Base-by-base conservation (phyloP, 2,329 filamentous ascomycete species). In the Tolypocladium pustulatum region DNA sequence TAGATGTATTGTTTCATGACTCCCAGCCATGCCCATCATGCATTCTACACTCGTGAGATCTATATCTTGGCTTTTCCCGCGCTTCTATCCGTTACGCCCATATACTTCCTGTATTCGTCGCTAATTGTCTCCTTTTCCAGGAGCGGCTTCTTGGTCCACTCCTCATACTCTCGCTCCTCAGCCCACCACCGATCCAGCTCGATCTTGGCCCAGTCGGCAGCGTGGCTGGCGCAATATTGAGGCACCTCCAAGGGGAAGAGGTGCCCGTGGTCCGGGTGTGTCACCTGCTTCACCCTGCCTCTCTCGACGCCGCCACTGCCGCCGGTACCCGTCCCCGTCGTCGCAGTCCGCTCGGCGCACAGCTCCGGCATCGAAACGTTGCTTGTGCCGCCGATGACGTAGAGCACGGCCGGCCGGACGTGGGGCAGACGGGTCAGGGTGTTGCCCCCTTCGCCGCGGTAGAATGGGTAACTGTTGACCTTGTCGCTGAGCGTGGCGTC, bases 181-280 rank as follows among this genome's bases (percentile, higher is more conserved):
- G 66, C 70, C 62, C 77, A 73, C 83, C 85, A 89, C 34, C 76
- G 71, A 49, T 73, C 68, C 62, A 89, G 63, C 68, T 88, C 84
- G n/a, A 67, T 65, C 0, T 71, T 76, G 58, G 89, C 71, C 78
- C 85, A 90, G 32, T 69, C 67, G 0, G 80, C 81, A 0, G 82
- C 79, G 22, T 81, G 71, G 59, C 81, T 76, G 1, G 90, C 92
- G 61, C 86, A 88, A 66, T 83, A 77, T 2, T 67, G 75, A 0
- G 89, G 88, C 43, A 82, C 81, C 72, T 96, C 91, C 83, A 96
- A 89, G 0, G 92, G 88, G 34, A 97, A 83, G 49, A 97, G 72
- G 71, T 97, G 93, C 0, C 92, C 91, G 7, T 80, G 78, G 0
- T 80, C 81, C 34, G 87, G 74, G 9, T 94, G 72, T 20, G 84